Conservation (phyloP, 805 yeast species). For the Maudiozyma serrabonitensis region DNA sequence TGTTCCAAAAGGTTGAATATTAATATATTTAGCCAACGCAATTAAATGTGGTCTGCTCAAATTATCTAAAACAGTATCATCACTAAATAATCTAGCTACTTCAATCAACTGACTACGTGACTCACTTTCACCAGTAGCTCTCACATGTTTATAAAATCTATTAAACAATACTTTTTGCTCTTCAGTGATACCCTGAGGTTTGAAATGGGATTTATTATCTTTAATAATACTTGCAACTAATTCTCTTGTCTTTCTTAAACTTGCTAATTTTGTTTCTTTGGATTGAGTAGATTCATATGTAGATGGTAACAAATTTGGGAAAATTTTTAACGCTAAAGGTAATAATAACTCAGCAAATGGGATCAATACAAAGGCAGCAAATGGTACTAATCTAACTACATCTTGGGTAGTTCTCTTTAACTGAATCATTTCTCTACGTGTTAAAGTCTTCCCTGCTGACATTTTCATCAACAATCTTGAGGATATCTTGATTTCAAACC, state of each 20-base stretch:
- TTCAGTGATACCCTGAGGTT: slow-evolving; percentile 54
- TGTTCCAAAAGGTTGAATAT: slow-evolving; percentile 86
- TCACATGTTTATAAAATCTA: slow-evolving; percentile 64
- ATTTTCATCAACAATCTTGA: slow-evolving; percentile 70
- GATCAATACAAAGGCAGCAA: slow-evolving; percentile 77
- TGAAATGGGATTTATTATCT: slow-evolving; percentile 58
- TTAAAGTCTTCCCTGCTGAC: slow-evolving; percentile 82
- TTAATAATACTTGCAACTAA: slow-evolving; percentile 57
- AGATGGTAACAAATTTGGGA: slow-evolving; percentile 90
- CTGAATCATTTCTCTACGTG: slow-evolving; percentile 85
- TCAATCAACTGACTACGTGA: slow-evolving; percentile 60
- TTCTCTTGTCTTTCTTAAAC: slow-evolving; percentile 52
- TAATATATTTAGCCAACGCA: slow-evolving; percentile 89
- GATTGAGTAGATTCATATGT: slow-evolving; percentile 69
- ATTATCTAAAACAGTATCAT: slow-evolving; percentile 88
- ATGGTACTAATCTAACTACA: slow-evolving; percentile 81
- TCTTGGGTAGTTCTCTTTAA: slow-evolving; percentile 80
- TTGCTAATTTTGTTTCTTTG: slow-evolving; percentile 46
- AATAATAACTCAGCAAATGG: slow-evolving; percentile 91
- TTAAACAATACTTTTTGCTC: slow-evolving; percentile 71
- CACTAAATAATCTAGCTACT: slow-evolving; percentile 86
- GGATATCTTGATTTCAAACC: slow-evolving; percentile 80
- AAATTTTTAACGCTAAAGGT: slow-evolving; percentile 82
- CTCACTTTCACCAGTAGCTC: slow-evolving; percentile 51
- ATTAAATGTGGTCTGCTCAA: slow-evolving; percentile 82